Conservation (phyloP, 768 basidiomycete species). For the Termitomyces sp. region DNA sequence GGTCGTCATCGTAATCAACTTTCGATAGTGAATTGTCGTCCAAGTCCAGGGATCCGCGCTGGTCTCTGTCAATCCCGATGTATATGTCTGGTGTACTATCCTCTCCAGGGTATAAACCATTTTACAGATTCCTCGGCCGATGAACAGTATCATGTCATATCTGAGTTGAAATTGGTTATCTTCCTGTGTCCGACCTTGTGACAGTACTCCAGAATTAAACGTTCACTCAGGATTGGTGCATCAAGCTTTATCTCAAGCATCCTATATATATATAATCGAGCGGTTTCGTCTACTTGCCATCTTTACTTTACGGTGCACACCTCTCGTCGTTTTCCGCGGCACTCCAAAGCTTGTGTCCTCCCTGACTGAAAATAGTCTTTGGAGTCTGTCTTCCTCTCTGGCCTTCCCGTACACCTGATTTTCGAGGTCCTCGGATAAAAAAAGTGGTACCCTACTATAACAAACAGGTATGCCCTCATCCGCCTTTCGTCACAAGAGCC, state of each 20-base stretch:
- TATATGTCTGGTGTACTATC: too few relatives aligned
- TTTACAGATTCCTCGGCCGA: neutral
- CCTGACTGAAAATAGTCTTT: neutral
- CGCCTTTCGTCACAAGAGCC: too few relatives aligned
- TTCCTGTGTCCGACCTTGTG: neutral
- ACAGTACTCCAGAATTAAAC: neutral
- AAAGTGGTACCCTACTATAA: neutral
- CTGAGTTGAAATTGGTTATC: neutral
- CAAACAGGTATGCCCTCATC: neutral
- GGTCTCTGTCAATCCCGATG: too few relatives aligned
- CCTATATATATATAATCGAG: neutral
- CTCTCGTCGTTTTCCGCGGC: neutral
- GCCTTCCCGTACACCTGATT: neutral
- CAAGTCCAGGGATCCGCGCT: too few relatives aligned
- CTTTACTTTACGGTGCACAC: neutral
- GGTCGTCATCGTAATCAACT: too few relatives aligned
- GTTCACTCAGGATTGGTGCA: neutral
- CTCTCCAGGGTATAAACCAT: too few relatives aligned
- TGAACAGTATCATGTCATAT: neutral
- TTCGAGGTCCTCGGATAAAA: neutral
- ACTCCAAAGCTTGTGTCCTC: neutral
- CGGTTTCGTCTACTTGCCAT: too few relatives aligned
- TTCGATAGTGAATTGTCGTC: too few relatives aligned
- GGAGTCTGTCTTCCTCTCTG: neutral
- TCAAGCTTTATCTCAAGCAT: neutral